These are phyloP conservation scores for sweet orange (Citrus sinensis) DNA, from an alignment of 345 rosid species.

Conservation along the genomic window DVS_A1.0 CM039163.1:51831001-51831500, in stretches of 20 bases:
- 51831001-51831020: slow-evolving; percentile 9
- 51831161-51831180: background rate
- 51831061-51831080: slow-evolving; percentile 38
- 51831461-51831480: slow-evolving; percentile 54
- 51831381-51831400: slow-evolving; percentile 14
- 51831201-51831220: slow-evolving; percentile 22
- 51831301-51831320: slow-evolving; percentile 18
- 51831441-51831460: slow-evolving; percentile 52
- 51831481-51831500: slow-evolving; percentile 94
- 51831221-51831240: slow-evolving; percentile 26
- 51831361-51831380: slow-evolving; percentile 28
- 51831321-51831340: slow-evolving; percentile 22
- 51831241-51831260: slow-evolving; percentile 27
- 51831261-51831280: slow-evolving; percentile 34
- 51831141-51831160: background rate
- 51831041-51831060: slow-evolving; percentile 65
- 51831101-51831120: background rate
- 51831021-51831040: slow-evolving; percentile 75
- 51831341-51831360: slow-evolving; percentile 16
- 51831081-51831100: background rate
- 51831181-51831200: slow-evolving; percentile 25
- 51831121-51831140: background rate
- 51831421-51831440: slow-evolving; percentile 39
- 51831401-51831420: slow-evolving; percentile 36
- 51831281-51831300: slow-evolving; percentile 21